phyloP scores from a whole-genome alignment of 2,329 filamentous ascomycete species.

The Ophiostoma populinum region DNA sequence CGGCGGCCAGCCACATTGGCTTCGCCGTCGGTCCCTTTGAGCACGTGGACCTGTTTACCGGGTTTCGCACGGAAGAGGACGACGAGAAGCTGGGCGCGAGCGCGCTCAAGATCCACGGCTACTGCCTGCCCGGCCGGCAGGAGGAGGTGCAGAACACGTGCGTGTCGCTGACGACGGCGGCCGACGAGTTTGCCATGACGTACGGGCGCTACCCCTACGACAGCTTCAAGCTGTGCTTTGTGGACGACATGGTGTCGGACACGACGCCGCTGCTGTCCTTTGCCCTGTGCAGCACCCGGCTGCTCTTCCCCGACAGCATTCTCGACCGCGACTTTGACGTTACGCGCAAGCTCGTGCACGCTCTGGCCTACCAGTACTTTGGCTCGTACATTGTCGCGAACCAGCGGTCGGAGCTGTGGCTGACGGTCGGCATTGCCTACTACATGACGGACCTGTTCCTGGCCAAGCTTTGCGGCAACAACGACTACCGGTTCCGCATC shows the following conservation, averaged over 20 bases:
- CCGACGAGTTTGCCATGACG: constrained; percentile 79
- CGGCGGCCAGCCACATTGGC: constrained; percentile 74
- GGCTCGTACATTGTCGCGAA: constrained; percentile 84
- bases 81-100: constrained; percentile 81
- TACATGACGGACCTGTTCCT: constrained; percentile 94
- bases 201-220: constrained; percentile 86
- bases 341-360: constrained; percentile 64
- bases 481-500: constrained; percentile 81
- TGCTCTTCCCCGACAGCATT: constrained; percentile 71
- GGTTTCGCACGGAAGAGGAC: constrained; percentile 78
- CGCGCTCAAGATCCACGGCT: constrained; percentile 76
- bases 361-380: constrained; percentile 82
- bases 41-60: constrained; percentile 67
- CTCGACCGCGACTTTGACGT: constrained; percentile 73
- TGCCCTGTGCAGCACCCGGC: constrained; percentile 69
- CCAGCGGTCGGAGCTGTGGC: constrained; percentile 67
- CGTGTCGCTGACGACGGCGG: constrained; percentile 63
- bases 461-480: constrained; percentile 79
- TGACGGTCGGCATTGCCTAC: constrained; percentile 75
- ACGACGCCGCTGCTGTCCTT: constrained; percentile 65
- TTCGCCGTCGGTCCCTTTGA: constrained; percentile 94
- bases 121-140: constrained; percentile 68
- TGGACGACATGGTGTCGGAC: constrained; percentile 71
- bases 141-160: constrained; percentile 79
- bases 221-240: constrained; percentile 84